These are phyloP conservation scores for Cystobasidium onofrii DNA, from an alignment of 768 basidiomycete species.

Conservation along the genomic window DNA sequence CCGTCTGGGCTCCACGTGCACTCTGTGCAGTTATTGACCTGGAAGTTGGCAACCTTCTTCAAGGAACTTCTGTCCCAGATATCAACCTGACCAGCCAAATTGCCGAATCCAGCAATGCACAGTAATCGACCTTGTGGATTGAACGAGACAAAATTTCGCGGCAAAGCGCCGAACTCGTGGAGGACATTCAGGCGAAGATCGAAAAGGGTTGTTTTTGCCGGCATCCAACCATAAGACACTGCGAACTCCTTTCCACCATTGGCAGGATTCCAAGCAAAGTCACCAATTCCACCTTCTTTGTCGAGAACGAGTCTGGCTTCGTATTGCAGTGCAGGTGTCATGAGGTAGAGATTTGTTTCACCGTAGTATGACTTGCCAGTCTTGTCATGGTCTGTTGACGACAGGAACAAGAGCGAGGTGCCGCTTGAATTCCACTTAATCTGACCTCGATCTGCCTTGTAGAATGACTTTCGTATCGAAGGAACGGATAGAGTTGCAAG, in stretches of 20 bases:
- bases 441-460: constrained; percentile 82
- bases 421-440: constrained; percentile 97
- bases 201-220: constrained; percentile 83
- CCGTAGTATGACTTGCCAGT: constrained; percentile 97
- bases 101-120: constrained; percentile 89
- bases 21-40: constrained; percentile 84
- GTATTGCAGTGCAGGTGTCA: constrained; percentile 85
- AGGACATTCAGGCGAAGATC: constrained; percentile 78
- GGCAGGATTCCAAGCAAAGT: constrained; percentile 82
- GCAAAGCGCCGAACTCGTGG: constrained; percentile 81
- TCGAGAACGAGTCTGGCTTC: constrained; percentile 67
- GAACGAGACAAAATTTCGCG: constrained; percentile 86
- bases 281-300: constrained; percentile 96
- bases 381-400: constrained; percentile 93
- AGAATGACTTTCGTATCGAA: constrained; percentile 82
- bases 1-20: constrained; percentile 96
- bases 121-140: constrained; percentile 85
- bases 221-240: constrained; percentile 96
- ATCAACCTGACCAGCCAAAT: constrained; percentile 87
- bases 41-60: constrained; percentile 66
- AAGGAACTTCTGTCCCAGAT: constrained; percentile 81
- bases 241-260: constrained; percentile 86
- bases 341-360: constrained; percentile 86
- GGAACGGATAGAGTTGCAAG: constrained; percentile 54
- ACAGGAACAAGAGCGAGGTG: constrained; percentile 79